A percentile compares a stretch with the other conserved stretches of the same genome.
Evolutionary conservation across 192 early-diverging fungal species (phyloP).

Genomic region (Gryganskiella cystojenkinii): DNA sequence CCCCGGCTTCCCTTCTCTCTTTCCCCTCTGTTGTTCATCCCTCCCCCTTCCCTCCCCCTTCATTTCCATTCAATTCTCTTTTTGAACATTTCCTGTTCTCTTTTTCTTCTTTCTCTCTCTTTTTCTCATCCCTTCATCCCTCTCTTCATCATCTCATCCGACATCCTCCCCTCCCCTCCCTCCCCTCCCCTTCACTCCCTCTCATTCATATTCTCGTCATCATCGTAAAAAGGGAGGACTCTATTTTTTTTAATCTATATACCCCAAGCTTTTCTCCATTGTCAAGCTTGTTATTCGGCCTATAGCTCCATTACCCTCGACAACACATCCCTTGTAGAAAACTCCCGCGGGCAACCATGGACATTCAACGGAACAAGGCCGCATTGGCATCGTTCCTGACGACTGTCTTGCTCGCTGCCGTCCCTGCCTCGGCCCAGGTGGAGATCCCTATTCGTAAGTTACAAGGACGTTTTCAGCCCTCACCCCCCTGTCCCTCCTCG

Average conservation of each 20-base stretch:
- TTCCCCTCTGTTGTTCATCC: not conserved
- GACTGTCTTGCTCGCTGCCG: constrained; percentile 38
- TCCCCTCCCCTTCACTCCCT: not conserved
- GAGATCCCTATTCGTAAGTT: constrained; percentile 26
- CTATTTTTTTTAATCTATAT: not conserved
- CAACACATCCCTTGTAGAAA: not conserved
- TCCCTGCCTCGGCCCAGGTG: constrained; percentile 34
- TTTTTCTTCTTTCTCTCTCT: constrained; percentile 3
- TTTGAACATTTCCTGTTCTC: not conserved
- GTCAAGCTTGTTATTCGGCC: not conserved
- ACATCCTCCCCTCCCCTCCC: not conserved
- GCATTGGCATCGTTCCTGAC: constrained; percentile 46
- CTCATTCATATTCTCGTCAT: not conserved
- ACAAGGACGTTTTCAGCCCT: no score
- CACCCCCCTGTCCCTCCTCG: no score
- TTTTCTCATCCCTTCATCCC: not conserved
- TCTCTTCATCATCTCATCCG: not conserved
- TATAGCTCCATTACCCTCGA: not conserved
- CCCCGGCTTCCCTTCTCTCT: not conserved
- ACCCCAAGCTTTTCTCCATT: not conserved
- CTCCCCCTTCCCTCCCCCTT: not conserved
- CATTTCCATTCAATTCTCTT: not conserved
- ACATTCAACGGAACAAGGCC: constrained; percentile 49
- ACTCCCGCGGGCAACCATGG: constrained; percentile 33
- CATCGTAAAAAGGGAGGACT: not conserved